Evolutionary conservation across 306 rosid genomes (phyloP).

Genomic region (Corylus heterophylla): DNA sequence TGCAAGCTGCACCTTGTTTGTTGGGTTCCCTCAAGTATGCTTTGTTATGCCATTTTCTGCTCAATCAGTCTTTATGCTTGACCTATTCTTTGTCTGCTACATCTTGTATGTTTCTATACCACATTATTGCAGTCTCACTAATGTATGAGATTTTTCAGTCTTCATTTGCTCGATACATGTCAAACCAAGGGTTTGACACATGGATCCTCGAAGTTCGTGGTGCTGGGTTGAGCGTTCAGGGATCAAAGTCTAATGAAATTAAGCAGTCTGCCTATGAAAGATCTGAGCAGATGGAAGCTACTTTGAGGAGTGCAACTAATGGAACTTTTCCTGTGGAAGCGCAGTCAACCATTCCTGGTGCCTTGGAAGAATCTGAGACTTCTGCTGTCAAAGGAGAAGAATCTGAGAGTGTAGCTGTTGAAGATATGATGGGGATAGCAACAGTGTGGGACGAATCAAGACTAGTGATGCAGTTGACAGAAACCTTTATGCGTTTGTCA

Average conservation of each 20-base stretch:
- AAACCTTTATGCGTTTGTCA: conserved; percentile 67
- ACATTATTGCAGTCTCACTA: not conserved
- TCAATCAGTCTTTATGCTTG: not conserved
- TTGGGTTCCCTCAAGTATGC: not conserved
- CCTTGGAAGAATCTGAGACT: conserved; percentile 39
- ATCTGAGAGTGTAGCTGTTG: conserved; percentile 28
- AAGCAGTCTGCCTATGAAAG: conserved; percentile 55
- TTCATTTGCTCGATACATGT: conserved; percentile 96
- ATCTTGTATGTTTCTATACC: not conserved
- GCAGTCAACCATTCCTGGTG: conserved; percentile 40
- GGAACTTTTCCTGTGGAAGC: conserved; percentile 45
- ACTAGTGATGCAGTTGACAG: conserved; percentile 61
- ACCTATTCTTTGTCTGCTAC: not conserved
- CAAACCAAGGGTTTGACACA: conserved; percentile 88
- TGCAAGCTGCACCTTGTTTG: not conserved
- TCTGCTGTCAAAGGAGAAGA: conserved; percentile 43
- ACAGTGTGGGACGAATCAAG: conserved; percentile 82
- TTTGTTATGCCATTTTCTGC: not conserved
- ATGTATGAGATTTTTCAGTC: conserved; percentile 56
- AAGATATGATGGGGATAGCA: conserved; percentile 41
- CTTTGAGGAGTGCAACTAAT: conserved; percentile 45
- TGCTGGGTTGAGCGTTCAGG: conserved; percentile 83
- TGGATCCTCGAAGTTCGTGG: conserved; percentile 99
- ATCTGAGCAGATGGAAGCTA: conserved; percentile 78
- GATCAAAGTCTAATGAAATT: conserved; percentile 50